These are phyloP conservation scores for Protea cynaroides DNA, from an alignment of 164 flowering plant species.

Conservation along the genomic window DNA sequence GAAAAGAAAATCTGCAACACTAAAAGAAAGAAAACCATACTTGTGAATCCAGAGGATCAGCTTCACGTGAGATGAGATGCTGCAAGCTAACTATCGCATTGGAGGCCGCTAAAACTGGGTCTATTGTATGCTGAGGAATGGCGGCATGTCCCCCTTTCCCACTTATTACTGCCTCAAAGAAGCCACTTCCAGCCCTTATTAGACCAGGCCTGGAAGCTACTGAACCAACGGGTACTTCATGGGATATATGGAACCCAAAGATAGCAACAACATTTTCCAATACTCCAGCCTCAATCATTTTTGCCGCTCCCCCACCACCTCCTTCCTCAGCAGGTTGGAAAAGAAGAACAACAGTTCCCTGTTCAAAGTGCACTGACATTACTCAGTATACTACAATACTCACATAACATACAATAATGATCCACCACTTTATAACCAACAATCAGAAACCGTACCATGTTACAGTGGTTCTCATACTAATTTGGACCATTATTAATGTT, in stretches of 20 bases:
- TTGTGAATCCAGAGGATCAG: slow-evolving; percentile 81
- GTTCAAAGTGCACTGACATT: neutral
- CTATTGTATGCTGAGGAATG: slow-evolving; percentile 61
- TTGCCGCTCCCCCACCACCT: slow-evolving; percentile 65
- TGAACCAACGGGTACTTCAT: slow-evolving; percentile 30
- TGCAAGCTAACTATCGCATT: slow-evolving; percentile 68
- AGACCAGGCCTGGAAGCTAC: slow-evolving; percentile 61
- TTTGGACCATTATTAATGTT: too few relatives aligned
- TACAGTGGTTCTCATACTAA: too few relatives aligned
- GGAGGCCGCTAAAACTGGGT: slow-evolving; percentile 80
- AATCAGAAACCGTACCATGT: too few relatives aligned
- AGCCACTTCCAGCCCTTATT: slow-evolving; percentile 60
- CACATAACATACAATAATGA: neutral
- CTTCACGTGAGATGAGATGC: slow-evolving; percentile 75
- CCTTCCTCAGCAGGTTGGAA: slow-evolving; percentile 93
- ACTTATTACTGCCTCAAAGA: slow-evolving; percentile 62
- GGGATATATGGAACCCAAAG: slow-evolving; percentile 56
- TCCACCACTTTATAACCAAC: neutral
- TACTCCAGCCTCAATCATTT: slow-evolving; percentile 47
- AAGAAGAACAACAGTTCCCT: slow-evolving; percentile 80
- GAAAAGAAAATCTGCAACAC: neutral
- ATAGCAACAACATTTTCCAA: slow-evolving; percentile 61
- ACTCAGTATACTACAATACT: too few relatives aligned
- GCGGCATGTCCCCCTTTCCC: slow-evolving; percentile 91
- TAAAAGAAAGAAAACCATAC: slow-evolving; percentile 17